Evolutionary conservation across 148 eudicot genomes (phyloP), one percentile per base, ranked within the genome.

Genomic region (Talinum fruticosum): DNA sequence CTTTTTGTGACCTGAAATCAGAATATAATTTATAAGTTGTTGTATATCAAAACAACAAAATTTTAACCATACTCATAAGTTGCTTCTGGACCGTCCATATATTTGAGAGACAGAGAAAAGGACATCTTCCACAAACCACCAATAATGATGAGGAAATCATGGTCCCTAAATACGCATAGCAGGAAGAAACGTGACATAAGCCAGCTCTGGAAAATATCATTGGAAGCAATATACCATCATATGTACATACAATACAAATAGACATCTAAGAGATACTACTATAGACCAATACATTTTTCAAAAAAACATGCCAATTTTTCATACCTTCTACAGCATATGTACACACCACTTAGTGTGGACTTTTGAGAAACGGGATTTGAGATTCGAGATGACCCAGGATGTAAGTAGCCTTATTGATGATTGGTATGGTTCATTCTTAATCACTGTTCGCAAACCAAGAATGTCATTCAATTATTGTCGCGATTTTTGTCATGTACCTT

Each of bases 401-500:
- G 29, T 61, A 61, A 1, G 32, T 33, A 61, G 32, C 29, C 30
- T 61, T 61, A 61, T 23, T 33, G 6, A 32, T 61, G 64, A 4
- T 2, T 21, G 6, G 5, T 5, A 21, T 5, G 54, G 23, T 15
- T 2, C 5, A 15, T 16, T 15, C 21, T 49, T 4, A 10, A 8
- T 12, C 67, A 28, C 67, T 29, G 16, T 28, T 8, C 16, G 38
- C 51, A 75, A 54, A 4, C 69, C 34, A 10, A 14, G 19, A 44
- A 21, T 33, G 30, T 5, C 32, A n/a, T 19, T 78, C 24, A 59
- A 7, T 24, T 66, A 69, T 49, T 59, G 41, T 72, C 32, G 16
- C 49, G n/a, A 67, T 51, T 49, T 34, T 66, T 36, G 72, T 49
- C 70, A 73, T 41, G 62, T 57, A 73, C 19, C 64, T 65, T 65